Percentiles rank a stretch among this genome's conserved stretches.
Conservation (phyloP, 2,329 filamentous ascomycete genomes). For the Aspergillus awamori region DNA sequence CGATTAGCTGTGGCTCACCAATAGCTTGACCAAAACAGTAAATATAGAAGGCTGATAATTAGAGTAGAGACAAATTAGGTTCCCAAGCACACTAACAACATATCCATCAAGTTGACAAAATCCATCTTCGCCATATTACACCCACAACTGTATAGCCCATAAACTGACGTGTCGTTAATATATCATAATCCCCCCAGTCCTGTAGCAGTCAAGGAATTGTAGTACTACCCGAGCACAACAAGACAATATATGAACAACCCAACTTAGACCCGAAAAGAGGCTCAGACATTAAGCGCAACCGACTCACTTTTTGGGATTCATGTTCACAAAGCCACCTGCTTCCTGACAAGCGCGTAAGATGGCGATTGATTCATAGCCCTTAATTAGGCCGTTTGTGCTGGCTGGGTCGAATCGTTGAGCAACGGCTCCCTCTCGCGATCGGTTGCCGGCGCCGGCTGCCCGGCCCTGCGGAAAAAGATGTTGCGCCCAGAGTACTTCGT, state of each 20-base stretch:
- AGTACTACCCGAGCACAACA: neutral
- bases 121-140: neutral
- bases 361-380: neutral
- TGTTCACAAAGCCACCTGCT: neutral
- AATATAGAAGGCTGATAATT: neutral
- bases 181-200: neutral
- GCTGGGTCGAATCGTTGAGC: constrained; percentile 44
- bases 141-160: neutral
- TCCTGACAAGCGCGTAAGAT: neutral
- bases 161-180: neutral
- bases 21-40: no score
- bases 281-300: neutral
- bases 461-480: constrained; percentile 38
- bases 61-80: neutral
- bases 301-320: neutral
- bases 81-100: neutral
- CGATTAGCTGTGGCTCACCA: no score
- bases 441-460: constrained; percentile 39
- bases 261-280: neutral
- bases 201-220: neutral
- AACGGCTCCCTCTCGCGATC: constrained; percentile 59
- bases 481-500: constrained; percentile 41
- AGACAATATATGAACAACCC: no score
- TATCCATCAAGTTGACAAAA: neutral
- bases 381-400: neutral